Percentiles rank a stretch among this genome's conserved stretches.
Conservation (phyloP, 1,284 basidiomycete genomes). For the Moesziomyces parantarcticus region DNA sequence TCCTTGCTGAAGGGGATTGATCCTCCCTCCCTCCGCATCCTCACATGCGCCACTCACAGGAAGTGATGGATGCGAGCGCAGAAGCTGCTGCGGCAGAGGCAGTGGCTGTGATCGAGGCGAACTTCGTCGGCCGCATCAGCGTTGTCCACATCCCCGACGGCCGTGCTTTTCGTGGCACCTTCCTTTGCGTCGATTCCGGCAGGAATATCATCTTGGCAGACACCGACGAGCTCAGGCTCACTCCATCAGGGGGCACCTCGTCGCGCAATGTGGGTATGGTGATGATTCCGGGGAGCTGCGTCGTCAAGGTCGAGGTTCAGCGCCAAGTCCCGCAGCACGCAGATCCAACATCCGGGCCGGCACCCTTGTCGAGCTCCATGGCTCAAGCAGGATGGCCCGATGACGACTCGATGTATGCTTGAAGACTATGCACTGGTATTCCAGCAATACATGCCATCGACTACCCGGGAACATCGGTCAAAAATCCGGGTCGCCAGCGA, state of each 20-base stretch:
- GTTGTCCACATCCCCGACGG: conserved; percentile 55
- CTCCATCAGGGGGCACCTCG: conserved; percentile 10
- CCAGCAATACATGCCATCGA: background rate
- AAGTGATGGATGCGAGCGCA: background rate
- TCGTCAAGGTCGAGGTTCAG: conserved; percentile 47
- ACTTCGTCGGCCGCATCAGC: conserved; percentile 44
- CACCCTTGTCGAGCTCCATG: conserved; percentile 5
- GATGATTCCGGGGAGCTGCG: conserved; percentile 52
- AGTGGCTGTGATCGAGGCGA: conserved; percentile 15
- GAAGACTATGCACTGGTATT: background rate
- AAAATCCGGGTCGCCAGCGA: conserved; percentile 8
- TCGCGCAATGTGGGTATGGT: conserved; percentile 58
- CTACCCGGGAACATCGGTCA: conserved; percentile 4
- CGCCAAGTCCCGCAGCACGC: background rate
- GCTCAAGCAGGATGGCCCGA: conserved; percentile 35
- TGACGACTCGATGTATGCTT: conserved; percentile 34
- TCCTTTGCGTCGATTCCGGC: conserved; percentile 54
- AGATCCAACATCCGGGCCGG: background rate
- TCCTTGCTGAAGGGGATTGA: no score
- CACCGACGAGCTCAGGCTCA: conserved; percentile 35
- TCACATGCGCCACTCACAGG: no score
- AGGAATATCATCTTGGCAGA: conserved; percentile 52
- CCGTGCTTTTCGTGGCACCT: conserved; percentile 54
- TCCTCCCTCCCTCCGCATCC: no score
- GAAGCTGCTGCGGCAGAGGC: conserved; percentile 1